Evolutionary conservation across 2,329 filamentous ascomycete species (phyloP).

Genomic region (Fusarium sp.): DNA sequence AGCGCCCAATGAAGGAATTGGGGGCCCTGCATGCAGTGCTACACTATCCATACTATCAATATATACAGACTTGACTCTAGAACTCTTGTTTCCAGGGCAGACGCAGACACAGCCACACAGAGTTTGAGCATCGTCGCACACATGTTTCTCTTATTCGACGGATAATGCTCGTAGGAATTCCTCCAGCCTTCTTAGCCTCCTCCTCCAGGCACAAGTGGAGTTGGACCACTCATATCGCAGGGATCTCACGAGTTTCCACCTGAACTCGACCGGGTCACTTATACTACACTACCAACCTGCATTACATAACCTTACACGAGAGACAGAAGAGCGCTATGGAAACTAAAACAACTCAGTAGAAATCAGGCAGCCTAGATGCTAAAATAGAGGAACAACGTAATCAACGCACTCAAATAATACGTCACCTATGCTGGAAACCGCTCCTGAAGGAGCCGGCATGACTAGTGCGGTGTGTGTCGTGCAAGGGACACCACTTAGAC

Average conservation of each 20-base stretch:
- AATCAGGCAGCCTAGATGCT: slow-evolving; percentile 7
- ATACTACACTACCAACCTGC: neutral
- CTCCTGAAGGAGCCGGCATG: slow-evolving; percentile 3
- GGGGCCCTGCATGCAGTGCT: slow-evolving; percentile 25
- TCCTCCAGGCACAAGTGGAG: slow-evolving; percentile 27
- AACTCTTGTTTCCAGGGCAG: neutral
- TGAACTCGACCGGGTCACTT: neutral
- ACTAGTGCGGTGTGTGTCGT: slow-evolving; percentile 3
- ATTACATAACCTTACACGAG: slow-evolving; percentile 1
- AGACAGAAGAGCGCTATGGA: neutral
- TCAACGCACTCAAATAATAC: neutral
- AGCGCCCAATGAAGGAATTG: slow-evolving; percentile 11
- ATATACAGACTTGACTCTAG: slow-evolving; percentile 2
- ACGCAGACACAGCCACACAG: slow-evolving; percentile 23
- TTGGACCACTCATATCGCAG: slow-evolving; percentile 18
- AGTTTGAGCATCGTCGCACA: neutral
- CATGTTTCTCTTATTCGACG: neutral
- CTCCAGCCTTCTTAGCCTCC: slow-evolving; percentile 10
- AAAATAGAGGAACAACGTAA: slow-evolving; percentile 7
- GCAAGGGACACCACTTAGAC: slow-evolving; percentile 6
- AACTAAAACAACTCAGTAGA: neutral
- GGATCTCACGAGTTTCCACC: neutral
- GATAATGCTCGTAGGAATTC: slow-evolving; percentile 4
- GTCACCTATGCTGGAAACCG: neutral
- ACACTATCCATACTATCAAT: slow-evolving; percentile 25